phyloP scores from a whole-genome alignment of 805 yeast species.

The Lipomyces sp. region DNA sequence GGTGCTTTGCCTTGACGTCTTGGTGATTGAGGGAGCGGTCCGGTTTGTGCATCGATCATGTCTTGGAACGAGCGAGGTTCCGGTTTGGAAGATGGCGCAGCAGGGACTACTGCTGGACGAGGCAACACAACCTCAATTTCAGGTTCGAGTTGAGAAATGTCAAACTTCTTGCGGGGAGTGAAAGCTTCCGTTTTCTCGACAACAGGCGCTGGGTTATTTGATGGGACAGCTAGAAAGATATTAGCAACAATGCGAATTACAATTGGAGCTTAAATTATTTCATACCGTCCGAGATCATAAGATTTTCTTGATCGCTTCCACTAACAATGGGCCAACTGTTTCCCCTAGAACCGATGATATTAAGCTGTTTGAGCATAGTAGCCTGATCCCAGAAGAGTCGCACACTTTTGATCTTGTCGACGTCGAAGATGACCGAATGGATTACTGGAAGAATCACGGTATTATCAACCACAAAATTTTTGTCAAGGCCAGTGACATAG shows the following conservation, averaged over 20 bases:
- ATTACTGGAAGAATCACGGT: constrained; percentile 37
- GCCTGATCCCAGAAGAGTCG: constrained; percentile 42
- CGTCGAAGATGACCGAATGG: constrained; percentile 29
- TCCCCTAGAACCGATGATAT: constrained; percentile 43
- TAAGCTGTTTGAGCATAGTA: constrained; percentile 41
- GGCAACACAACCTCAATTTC: constrained; percentile 35
- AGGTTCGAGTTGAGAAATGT: constrained; percentile 31
- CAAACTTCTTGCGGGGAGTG: constrained; percentile 18
- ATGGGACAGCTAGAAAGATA: constrained; percentile 6
- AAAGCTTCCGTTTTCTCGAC: not conserved
- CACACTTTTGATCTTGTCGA: constrained; percentile 33
- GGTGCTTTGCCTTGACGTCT: constrained; percentile 26
- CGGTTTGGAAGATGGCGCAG: constrained; percentile 37
- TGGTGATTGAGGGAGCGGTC: constrained; percentile 23
- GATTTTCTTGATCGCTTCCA: constrained; percentile 38
- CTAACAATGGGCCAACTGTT: constrained; percentile 42
- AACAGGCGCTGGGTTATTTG: constrained; percentile 19
- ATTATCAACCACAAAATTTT: constrained; percentile 40
- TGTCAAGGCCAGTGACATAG: constrained; percentile 39
- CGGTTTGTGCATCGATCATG: constrained; percentile 26
- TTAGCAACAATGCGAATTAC: not conserved
- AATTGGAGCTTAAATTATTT: not conserved
- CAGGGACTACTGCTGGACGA: constrained; percentile 32
- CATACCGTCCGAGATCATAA: constrained; percentile 22
- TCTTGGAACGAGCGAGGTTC: constrained; percentile 33